phyloP scores from a whole-genome alignment of 441 rosid genomes.

The Metrosideros polymorpha region DNA sequence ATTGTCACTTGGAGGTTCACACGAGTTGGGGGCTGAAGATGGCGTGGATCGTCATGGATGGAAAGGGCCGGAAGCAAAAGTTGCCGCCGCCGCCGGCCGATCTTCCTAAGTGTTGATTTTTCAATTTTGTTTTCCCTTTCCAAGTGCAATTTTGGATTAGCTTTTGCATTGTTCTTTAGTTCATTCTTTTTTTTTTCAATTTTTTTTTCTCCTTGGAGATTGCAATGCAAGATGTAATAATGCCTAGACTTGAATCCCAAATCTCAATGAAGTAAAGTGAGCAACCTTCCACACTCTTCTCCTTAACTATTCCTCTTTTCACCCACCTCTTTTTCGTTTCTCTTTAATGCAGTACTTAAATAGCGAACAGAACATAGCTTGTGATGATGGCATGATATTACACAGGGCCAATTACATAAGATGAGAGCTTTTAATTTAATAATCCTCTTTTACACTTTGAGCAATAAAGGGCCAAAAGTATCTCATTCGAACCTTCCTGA shows the following conservation, averaged over 20 bases:
- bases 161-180: background rate
- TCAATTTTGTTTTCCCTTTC: conserved; percentile 25
- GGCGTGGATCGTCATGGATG: conserved; percentile 6
- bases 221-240: background rate
- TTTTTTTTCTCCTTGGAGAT: background rate
- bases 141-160: conserved; percentile 27
- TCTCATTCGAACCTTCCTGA: background rate
- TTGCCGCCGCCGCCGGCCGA: conserved; percentile 2
- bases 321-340: background rate
- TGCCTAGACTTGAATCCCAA: background rate
- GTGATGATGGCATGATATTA: too few relatives aligned
- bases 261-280: background rate
- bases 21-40: conserved; percentile 8
- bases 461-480: background rate
- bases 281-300: background rate
- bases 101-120: conserved; percentile 1
- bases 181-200: background rate
- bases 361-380: too few relatives aligned
- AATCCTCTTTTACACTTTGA: background rate
- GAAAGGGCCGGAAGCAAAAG: background rate
- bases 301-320: background rate
- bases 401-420: background rate
- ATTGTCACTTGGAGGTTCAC: conserved; percentile 6
- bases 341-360: background rate
- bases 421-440: background rate